Base-by-base conservation (phyloP, 2,329 filamentous ascomycete species). In the Samsoniella hepiali region DNA sequence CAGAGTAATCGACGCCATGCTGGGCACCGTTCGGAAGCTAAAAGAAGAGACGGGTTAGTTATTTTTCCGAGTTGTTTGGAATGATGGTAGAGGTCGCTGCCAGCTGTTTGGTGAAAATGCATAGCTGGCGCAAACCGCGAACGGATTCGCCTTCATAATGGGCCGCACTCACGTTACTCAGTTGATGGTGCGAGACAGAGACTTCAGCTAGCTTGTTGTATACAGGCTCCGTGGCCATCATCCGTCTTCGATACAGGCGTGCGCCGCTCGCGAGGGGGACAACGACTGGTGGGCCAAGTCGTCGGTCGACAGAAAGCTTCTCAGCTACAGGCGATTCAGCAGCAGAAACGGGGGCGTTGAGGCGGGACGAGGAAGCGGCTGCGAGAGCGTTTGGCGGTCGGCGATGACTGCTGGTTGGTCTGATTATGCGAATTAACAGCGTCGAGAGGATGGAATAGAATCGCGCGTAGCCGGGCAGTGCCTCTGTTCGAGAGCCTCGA, bases 161-260 rank as follows among this genome's bases (percentile, higher is more conserved):
- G 31, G 29, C 27, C 44, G 50, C 62, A 76, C 79, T 77, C 69
- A 83, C 81, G 70, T 75, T 76, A 73, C 78, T 75, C 68, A 76
- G 70, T 69, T 78, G 10, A 40, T 40, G 76, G 71, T 77, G 74
- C 71, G 77, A 77, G 73, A 78, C 74, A 78, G 80, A 78, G 77
- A 79, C 81, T 81, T 83, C 81, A 75, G 79, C 79, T 76, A 79
- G 77, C 77, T 76, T 81, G 72, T 81, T 76, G 75, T 79, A 77
- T 73, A 79, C 78, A 78, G 81, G 79, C 82, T 84, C 84, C 81
- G 83, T 83, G 81, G 84, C 84, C 84, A 87, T 87, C 83, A 84
- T 87, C 82, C 83, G 83, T 81, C 76, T 77, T 78, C 73, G 73
- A 70, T 58, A 64, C 65, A 65, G 62, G 67, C 72, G 72, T 73